Evolutionary conservation across 179 eudicot species (phyloP).

Genomic region (Actinidia chinensis): DNA sequence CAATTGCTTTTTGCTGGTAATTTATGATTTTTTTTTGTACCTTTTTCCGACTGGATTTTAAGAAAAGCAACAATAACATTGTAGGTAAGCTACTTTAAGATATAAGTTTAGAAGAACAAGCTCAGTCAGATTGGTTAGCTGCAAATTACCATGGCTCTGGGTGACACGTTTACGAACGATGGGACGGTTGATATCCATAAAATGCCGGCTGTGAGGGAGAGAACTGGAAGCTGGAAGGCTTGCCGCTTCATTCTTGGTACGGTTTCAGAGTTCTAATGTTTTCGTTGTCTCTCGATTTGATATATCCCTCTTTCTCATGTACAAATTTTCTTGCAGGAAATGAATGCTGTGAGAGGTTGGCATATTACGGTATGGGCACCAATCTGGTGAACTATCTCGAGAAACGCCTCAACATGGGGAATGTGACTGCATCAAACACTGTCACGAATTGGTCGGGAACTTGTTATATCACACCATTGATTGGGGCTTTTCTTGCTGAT

Average conservation of each 20-base stretch:
- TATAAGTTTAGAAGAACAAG: background rate
- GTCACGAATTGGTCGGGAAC: conserved; percentile 37
- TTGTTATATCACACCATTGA: conserved; percentile 33
- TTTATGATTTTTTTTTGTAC: background rate
- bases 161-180: conserved; percentile 30
- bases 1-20: background rate
- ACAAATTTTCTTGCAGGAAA: conserved; percentile 12
- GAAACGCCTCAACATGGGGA: conserved; percentile 25
- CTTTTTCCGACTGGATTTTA: background rate
- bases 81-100: background rate
- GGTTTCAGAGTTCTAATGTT: background rate
- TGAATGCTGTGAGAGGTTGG: conserved; percentile 30
- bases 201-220: conserved; percentile 25
- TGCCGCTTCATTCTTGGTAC: conserved; percentile 34
- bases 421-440: conserved; percentile 31
- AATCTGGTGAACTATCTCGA: conserved; percentile 27
- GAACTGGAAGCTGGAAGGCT: conserved; percentile 43
- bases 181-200: conserved; percentile 34
- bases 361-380: conserved; percentile 30
- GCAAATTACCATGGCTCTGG: conserved; percentile 20
- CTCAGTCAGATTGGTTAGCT: conserved; percentile 5
- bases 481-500: conserved; percentile 44
- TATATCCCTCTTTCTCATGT: too few species aligned
- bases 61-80: background rate
- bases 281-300: background rate